These are phyloP conservation scores for Gossypioides kirkii DNA, from an alignment of 345 rosid genomes.

Conservation along the genomic window DNA sequence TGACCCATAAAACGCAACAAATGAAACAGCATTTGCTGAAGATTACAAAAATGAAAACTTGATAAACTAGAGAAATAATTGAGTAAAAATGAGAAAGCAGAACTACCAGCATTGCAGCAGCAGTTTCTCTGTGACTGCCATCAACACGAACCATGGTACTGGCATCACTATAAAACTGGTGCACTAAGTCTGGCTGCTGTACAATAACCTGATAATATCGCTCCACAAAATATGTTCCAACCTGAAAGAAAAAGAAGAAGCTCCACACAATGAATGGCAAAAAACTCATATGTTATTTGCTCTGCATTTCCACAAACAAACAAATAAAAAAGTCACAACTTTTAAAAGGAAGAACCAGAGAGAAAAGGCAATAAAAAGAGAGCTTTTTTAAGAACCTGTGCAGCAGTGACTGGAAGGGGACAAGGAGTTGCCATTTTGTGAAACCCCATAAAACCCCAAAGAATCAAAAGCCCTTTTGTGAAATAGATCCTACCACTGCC, in stretches of 20 bases:
- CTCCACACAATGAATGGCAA: not conserved
- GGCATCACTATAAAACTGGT: slow-evolving; percentile 43
- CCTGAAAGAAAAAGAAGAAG: slow-evolving; percentile 24
- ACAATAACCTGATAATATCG: slow-evolving; percentile 45
- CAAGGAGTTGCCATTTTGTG: slow-evolving; percentile 34
- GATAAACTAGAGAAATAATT: not conserved
- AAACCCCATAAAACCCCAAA: slow-evolving; percentile 23
- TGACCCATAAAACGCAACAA: not conserved
- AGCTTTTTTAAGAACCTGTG: slow-evolving; percentile 31
- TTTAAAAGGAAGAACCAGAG: not conserved
- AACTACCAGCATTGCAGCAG: slow-evolving; percentile 38
- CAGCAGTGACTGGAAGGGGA: slow-evolving; percentile 41
- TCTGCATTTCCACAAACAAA: not conserved
- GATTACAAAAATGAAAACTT: not conserved
- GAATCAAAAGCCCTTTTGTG: slow-evolving; percentile 14
- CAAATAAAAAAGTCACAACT: not conserved
- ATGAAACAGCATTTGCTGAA: too few relatives aligned
- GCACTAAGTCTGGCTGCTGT: slow-evolving; percentile 35
- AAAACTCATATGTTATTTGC: not conserved
- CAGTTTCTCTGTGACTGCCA: slow-evolving; percentile 33
- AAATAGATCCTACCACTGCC: slow-evolving; percentile 12
- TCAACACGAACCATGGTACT: slow-evolving; percentile 49
- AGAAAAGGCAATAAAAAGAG: not conserved
- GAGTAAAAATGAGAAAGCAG: not conserved
- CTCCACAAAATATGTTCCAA: slow-evolving; percentile 48